Evolutionary conservation across 140 eudicot species (phyloP).

Genomic region (Cichorium intybus): DNA sequence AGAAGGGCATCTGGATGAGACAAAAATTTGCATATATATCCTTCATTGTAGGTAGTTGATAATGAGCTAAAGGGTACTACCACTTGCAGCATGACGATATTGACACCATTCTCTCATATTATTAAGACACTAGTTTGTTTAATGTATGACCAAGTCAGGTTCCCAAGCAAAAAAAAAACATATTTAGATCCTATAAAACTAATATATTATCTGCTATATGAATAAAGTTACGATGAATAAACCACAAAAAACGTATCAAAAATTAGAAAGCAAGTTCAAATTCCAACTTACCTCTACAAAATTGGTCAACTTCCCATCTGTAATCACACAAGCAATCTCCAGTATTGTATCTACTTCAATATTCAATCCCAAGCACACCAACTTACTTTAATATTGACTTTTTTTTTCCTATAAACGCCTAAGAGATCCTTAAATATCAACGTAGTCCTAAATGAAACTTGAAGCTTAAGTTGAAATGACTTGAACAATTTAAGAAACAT

Average conservation of each 20-base stretch:
- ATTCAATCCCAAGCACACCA: too few relatives aligned
- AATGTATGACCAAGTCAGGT: slow-evolving; percentile 91
- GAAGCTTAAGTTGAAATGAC: slow-evolving; percentile 8
- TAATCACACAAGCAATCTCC: slow-evolving; percentile 91
- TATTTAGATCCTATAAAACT: background rate
- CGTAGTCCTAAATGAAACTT: slow-evolving; percentile 6
- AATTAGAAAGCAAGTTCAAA: slow-evolving; percentile 6
- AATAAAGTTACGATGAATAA: slow-evolving; percentile 7
- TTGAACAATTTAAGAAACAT: background rate
- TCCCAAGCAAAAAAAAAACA: slow-evolving; percentile 43
- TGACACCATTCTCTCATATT: slow-evolving; percentile 97
- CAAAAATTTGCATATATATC: too few relatives aligned
- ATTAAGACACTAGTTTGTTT: slow-evolving; percentile 78
- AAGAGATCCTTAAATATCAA: background rate
- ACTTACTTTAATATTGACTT: too few relatives aligned
- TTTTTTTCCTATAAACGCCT: too few relatives aligned
- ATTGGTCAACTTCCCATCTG: slow-evolving; percentile 85
- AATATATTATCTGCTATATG: background rate
- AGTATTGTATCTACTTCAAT: slow-evolving; percentile 79
- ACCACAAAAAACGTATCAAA: slow-evolving; percentile 9
- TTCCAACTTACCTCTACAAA: slow-evolving; percentile 59
- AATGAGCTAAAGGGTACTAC: too few relatives aligned
- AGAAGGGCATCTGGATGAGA: background rate
- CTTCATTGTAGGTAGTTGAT: too few relatives aligned
- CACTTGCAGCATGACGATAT: slow-evolving; percentile 88